Percentiles rank a stretch among this genome's conserved stretches.
Conservation (phyloP, 306 rosid species). For the Casuarina cunninghamiana region DNA sequence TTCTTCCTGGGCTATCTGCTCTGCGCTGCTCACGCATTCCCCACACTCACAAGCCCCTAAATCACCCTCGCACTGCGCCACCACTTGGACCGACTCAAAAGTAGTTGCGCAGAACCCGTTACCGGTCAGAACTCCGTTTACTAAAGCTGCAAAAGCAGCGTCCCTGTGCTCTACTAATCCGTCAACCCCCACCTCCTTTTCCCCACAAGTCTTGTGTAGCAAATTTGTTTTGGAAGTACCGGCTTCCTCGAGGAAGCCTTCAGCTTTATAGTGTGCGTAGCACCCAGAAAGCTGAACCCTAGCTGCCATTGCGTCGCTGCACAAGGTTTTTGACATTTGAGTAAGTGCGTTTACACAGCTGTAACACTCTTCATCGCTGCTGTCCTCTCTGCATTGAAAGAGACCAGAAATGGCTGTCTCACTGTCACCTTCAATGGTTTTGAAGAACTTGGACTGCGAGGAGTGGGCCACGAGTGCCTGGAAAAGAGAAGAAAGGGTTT, state of each 20-base stretch:
- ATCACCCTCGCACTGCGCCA: constrained; percentile 68
- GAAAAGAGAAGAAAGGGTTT: constrained; percentile 51
- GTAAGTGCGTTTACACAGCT: constrained; percentile 48
- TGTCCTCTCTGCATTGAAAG: constrained; percentile 68
- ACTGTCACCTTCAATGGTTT: constrained; percentile 22
- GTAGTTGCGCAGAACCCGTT: constrained; percentile 37
- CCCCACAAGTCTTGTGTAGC: constrained; percentile 51
- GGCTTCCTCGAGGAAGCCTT: neutral
- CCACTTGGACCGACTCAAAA: constrained; percentile 41
- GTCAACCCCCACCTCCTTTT: neutral
- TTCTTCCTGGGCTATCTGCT: constrained; percentile 41
- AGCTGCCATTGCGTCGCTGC: constrained; percentile 40
- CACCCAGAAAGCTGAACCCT: constrained; percentile 70
- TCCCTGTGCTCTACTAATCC: constrained; percentile 38
- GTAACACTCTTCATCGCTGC: constrained; percentile 46
- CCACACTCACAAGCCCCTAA: constrained; percentile 55
- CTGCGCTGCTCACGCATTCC: constrained; percentile 56
- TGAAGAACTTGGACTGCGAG: constrained; percentile 55
- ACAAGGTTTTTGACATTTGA: constrained; percentile 42
- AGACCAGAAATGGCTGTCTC: constrained; percentile 40
- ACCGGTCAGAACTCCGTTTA: constrained; percentile 35
- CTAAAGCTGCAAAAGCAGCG: constrained; percentile 46
- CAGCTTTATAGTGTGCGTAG: constrained; percentile 47
- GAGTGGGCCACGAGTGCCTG: constrained; percentile 52
- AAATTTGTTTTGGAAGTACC: constrained; percentile 9